Conservation (phyloP, 176 grass and related monocot genomes). For the Bonia amplexicaulis region DNA sequence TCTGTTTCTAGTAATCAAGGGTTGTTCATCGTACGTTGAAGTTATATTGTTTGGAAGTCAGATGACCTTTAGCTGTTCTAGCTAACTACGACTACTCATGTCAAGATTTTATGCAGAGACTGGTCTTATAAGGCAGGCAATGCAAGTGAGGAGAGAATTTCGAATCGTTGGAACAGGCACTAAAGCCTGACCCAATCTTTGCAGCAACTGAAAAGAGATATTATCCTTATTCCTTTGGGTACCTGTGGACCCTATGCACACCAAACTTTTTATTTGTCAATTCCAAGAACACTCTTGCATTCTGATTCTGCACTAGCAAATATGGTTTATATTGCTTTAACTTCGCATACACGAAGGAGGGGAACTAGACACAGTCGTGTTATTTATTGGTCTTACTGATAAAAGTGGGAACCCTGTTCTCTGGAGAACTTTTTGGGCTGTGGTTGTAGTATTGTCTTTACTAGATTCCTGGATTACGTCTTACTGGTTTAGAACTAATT, state of each 20-base stretch:
- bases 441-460: conserved; percentile 36
- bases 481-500: conserved; percentile 31
- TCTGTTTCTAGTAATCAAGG: conserved; percentile 25
- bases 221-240: conserved; percentile 91
- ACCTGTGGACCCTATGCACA: conserved; percentile 50
- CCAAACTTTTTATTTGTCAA: conserved; percentile 48
- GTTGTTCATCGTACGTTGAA: conserved; percentile 6
- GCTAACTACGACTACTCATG: conserved; percentile 27
- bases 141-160: conserved; percentile 50
- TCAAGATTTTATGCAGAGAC: conserved; percentile 28
- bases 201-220: conserved; percentile 76
- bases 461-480: conserved; percentile 32
- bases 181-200: conserved; percentile 52
- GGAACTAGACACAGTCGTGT: conserved; percentile 4
- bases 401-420: conserved; percentile 61
- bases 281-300: conserved; percentile 52
- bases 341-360: conserved; percentile 34
- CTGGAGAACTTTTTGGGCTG: conserved; percentile 44
- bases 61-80: conserved; percentile 23
- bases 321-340: conserved; percentile 54
- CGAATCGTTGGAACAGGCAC: conserved; percentile 53
- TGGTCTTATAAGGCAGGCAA: conserved; percentile 50
- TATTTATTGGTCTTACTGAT: conserved; percentile 38
- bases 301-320: conserved; percentile 59
- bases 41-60: conserved; percentile 37